These are phyloP conservation scores for Suillus hirtellus DNA, from an alignment of 768 basidiomycete species.

Conservation along the genomic window DNA sequence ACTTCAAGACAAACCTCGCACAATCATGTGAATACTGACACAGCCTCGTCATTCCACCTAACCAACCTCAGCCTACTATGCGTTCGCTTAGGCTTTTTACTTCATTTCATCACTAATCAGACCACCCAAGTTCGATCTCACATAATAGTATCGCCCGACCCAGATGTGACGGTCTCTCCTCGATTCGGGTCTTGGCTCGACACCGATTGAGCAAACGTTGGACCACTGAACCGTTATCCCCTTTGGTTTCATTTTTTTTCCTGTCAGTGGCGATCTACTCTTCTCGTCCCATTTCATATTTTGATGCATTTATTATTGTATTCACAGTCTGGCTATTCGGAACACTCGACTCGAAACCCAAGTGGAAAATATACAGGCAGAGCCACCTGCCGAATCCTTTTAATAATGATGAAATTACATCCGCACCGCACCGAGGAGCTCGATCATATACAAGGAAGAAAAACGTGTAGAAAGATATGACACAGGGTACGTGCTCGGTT, in stretches of 20 bases:
- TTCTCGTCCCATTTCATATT: conserved; percentile 14
- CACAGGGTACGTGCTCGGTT: conserved; percentile 26
- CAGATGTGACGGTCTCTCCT: background rate
- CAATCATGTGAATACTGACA: no score
- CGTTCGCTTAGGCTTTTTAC: background rate
- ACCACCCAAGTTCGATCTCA: background rate
- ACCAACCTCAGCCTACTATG: conserved; percentile 42
- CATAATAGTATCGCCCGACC: background rate
- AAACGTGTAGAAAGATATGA: conserved; percentile 47
- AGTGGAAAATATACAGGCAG: conserved; percentile 29
- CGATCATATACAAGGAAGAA: conserved; percentile 32
- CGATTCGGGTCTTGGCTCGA: background rate
- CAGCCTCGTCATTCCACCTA: conserved; percentile 55
- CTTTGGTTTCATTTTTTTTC: conserved; percentile 70
- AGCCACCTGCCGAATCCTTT: conserved; percentile 67
- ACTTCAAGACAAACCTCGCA: no score
- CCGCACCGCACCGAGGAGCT: conserved; percentile 30
- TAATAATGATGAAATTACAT: conserved; percentile 46
- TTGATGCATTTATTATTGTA: no score
- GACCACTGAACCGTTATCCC: background rate
- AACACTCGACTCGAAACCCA: conserved; percentile 42
- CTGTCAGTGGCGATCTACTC: conserved; percentile 44
- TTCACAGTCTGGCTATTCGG: conserved; percentile 33
- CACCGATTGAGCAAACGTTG: background rate
- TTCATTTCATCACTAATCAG: background rate